A percentile compares a stretch with the other conserved stretches of the same genome.
Conservation (phyloP, 805 yeast genomes). For the Suhomyces sp. region DNA sequence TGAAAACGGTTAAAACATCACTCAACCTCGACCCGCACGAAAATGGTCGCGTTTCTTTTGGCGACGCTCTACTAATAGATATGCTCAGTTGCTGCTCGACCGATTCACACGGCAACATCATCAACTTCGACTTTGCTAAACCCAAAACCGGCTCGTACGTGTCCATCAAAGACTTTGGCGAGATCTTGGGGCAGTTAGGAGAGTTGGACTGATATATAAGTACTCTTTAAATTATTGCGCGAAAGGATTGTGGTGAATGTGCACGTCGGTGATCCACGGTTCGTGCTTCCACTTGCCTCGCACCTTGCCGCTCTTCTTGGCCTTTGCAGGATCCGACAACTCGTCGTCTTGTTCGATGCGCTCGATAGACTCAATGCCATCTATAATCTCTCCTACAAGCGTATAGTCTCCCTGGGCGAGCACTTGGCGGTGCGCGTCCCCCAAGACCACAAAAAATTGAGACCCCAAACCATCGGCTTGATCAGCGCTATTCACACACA, state of each 20-base stretch:
- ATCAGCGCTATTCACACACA: constrained; percentile 8
- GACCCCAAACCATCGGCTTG: constrained; percentile 14
- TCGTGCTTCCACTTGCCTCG: constrained; percentile 16
- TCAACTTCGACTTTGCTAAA: constrained; percentile 28
- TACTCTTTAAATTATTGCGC: constrained; percentile 1
- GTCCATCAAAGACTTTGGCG: constrained; percentile 40
- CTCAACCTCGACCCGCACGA: constrained; percentile 28
- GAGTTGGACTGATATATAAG: constrained; percentile 30
- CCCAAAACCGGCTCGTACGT: constrained; percentile 26
- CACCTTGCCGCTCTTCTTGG: constrained; percentile 16
- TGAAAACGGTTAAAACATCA: constrained; percentile 26
- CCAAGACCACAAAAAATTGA: constrained; percentile 18
- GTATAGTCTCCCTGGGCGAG: constrained; percentile 12
- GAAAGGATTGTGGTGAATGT: constrained; percentile 16
- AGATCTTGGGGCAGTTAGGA: constrained; percentile 38
- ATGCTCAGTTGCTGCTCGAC: constrained; percentile 38
- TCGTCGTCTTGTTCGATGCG: constrained; percentile 11
- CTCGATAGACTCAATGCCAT: constrained; percentile 16
- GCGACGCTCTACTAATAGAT: constrained; percentile 37
- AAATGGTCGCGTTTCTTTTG: constrained; percentile 12
- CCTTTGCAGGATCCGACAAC: constrained; percentile 5
- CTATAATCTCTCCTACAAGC: constrained; percentile 16
- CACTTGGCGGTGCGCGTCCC: constrained; percentile 9
- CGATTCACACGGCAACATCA: constrained; percentile 24
- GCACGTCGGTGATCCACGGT: constrained; percentile 13